Percentiles rank a stretch among this genome's conserved stretches.
These are phyloP conservation scores for Hypoxylon sp. DNA, from an alignment of 2,329 filamentous ascomycete species.

Conservation along the genomic window DNA sequence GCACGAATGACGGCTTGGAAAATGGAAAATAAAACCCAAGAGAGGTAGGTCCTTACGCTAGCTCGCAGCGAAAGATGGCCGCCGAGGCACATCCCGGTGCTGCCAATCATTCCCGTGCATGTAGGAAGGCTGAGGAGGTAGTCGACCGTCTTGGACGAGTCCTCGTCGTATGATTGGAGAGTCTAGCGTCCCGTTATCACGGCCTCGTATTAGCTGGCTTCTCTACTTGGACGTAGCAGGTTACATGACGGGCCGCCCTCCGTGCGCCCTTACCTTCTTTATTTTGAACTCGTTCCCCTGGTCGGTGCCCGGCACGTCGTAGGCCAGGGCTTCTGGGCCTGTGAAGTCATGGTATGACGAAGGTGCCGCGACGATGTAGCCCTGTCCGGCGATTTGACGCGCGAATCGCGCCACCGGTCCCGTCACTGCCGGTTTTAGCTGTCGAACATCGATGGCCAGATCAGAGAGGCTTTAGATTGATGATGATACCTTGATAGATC, in stretches of 20 bases:
- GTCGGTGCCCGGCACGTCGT: conserved; percentile 88
- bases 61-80: conserved; percentile 79
- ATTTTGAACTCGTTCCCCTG: conserved; percentile 87
- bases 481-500: conserved; percentile 84
- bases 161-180: conserved; percentile 85
- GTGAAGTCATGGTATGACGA: conserved; percentile 95
- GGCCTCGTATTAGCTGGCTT: conserved; percentile 11
- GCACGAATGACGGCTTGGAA: not conserved
- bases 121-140: conserved; percentile 74
- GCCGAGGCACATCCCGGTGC: conserved; percentile 91
- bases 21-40: too few relatives aligned
- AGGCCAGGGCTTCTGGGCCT: conserved; percentile 81
- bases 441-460: conserved; percentile 7
- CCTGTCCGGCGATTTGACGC: conserved; percentile 88
- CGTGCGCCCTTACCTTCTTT: conserved; percentile 64
- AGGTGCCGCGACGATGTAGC: conserved; percentile 91
- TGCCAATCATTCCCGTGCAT: conserved; percentile 81
- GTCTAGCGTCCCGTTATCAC: conserved; percentile 60
- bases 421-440: conserved; percentile 66
- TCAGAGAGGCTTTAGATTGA: conserved; percentile 5
- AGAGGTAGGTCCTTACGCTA: conserved; percentile 50
- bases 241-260: conserved; percentile 1
- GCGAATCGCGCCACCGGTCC: conserved; percentile 90
- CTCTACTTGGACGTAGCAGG: conserved; percentile 2
- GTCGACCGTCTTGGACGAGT: conserved; percentile 73